Evolutionary conservation across 169 alveolate species (phyloP), one percentile per base, ranked within the genome.

Genomic region (Cryptosporidium andersoni): DNA sequence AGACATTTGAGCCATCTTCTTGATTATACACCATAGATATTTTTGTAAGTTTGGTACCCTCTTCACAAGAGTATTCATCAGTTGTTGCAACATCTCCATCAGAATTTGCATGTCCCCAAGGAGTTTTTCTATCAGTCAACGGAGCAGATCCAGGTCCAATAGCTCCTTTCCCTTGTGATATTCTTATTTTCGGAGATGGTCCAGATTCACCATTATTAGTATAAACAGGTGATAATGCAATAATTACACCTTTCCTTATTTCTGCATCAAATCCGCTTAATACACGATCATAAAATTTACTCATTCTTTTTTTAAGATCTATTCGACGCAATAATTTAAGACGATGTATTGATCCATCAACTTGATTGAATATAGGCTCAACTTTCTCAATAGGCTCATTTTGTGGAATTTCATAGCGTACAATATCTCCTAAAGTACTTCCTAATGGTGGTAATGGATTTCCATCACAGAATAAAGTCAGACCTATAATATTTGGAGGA

Each of bases 71-170:
- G 11, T 74, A 74, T 55, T 74, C 85, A 36, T 74, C 85, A 25
- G 52, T 68, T 9, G 85, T 74, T 11, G 55, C 34, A 12, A 74
- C 67, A 2, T 58, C 85, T 8, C 85, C 85, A 55, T 74, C 74
- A 14, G 85, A 43, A 58, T 74, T 74, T 45, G 85, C 85, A 48
- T 74, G 85, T 2, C 85, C 85, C 85, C 85, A 74, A 53, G 85
- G 85, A 40, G 85, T 74, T 34, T 74, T 74, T 48, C 85, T 74
- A n/a, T 74, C 85, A 3, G 85, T 74, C 11, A 74, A 9, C 14
- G 85, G 85, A 34, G 85, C 85, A 12, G 16, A n/a, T 43, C 85
- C 85, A 3, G 74, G n/a, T 3, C 85, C 85, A 25, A 48, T 58
- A 11, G 55, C 47, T 7, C 60, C 60, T 3, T 66, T 43, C 25